Evolutionary conservation across 371 early-diverging fungal species (phyloP).

Genomic region (Vairimorpha necatrix): DNA sequence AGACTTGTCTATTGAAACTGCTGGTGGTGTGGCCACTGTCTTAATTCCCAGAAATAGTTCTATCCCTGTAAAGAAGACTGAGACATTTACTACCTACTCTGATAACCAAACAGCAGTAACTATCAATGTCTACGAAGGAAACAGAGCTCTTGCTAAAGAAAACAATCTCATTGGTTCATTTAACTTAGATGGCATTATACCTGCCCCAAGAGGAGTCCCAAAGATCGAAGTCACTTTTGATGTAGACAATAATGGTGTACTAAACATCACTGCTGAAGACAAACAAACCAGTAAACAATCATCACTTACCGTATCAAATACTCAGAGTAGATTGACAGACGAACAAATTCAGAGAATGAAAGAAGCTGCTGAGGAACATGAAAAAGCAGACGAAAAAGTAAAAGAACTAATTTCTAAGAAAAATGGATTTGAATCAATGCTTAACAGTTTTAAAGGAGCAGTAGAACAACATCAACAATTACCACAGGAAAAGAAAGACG

Average conservation of each 20-base stretch:
- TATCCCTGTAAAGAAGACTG: constrained; percentile 54
- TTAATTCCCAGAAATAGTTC: constrained; percentile 46
- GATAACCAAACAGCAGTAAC: constrained; percentile 60
- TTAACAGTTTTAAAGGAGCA: constrained; percentile 1
- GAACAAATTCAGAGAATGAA: constrained; percentile 65
- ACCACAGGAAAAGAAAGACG: constrained; percentile 33
- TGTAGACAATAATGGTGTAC: constrained; percentile 28
- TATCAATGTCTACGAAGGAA: constrained; percentile 55
- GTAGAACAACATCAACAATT: constrained; percentile 27
- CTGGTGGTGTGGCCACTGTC: constrained; percentile 50
- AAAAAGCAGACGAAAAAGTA: constrained; percentile 44
- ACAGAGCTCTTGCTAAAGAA: constrained; percentile 30
- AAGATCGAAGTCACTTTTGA: constrained; percentile 49
- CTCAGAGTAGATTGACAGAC: constrained; percentile 67
- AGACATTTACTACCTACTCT: constrained; percentile 58
- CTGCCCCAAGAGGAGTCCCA: constrained; percentile 48
- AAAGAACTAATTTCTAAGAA: constrained; percentile 13
- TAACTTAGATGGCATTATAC: constrained; percentile 28
- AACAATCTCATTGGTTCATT: constrained; percentile 45
- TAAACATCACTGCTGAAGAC: constrained; percentile 54
- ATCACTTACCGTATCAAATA: constrained; percentile 46
- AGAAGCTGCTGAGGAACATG: constrained; percentile 67
- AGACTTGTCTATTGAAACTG: constrained; percentile 58
- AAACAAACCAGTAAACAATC: constrained; percentile 15
- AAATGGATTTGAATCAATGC: constrained; percentile 24